These are phyloP conservation scores for Endothia cerciana DNA, from an alignment of 2,329 filamentous ascomycete species.

Conservation along the genomic window DNA sequence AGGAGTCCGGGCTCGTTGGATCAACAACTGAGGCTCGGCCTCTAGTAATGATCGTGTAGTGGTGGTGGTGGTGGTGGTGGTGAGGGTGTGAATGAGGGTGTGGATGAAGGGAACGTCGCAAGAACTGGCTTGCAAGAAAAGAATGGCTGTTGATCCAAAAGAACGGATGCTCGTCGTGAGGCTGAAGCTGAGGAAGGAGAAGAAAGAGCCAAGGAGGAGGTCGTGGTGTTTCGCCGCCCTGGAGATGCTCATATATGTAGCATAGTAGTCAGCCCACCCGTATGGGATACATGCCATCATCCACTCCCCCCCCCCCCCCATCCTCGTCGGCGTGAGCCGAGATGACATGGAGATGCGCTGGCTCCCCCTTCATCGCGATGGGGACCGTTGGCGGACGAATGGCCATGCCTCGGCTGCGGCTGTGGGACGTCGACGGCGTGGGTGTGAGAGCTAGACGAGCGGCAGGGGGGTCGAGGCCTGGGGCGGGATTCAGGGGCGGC, in stretches of 20 bases:
- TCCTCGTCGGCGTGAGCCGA: constrained; percentile 26
- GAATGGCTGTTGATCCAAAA: constrained; percentile 29
- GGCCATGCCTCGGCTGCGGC: constrained; percentile 17
- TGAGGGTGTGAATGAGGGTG: not conserved
- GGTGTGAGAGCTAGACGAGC: constrained; percentile 17
- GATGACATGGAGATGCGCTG: constrained; percentile 19
- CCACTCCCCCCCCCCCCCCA: not conserved
- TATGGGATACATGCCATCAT: not conserved
- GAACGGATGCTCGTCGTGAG: constrained; percentile 22
- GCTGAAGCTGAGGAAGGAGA: constrained; percentile 26
- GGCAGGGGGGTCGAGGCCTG: constrained; percentile 8
- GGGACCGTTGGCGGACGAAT: constrained; percentile 10
- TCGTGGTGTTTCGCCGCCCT: not conserved
- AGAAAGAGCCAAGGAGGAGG: not conserved
- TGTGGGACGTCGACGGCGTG: constrained; percentile 5
- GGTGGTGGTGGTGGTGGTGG: not conserved
- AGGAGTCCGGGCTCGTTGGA: constrained; percentile 7
- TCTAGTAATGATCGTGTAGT: constrained; percentile 25
- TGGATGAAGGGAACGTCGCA: constrained; percentile 24
- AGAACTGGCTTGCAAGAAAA: constrained; percentile 30
- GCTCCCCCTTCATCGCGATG: not conserved
- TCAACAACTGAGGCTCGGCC: constrained; percentile 28
- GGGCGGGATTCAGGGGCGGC: constrained; percentile 16
- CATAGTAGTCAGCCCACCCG: not conserved
- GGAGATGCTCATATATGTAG: constrained; percentile 21